phyloP scores from a whole-genome alignment of 352 stramenopile genomes.

The Pythium vanterpoolii region DNA sequence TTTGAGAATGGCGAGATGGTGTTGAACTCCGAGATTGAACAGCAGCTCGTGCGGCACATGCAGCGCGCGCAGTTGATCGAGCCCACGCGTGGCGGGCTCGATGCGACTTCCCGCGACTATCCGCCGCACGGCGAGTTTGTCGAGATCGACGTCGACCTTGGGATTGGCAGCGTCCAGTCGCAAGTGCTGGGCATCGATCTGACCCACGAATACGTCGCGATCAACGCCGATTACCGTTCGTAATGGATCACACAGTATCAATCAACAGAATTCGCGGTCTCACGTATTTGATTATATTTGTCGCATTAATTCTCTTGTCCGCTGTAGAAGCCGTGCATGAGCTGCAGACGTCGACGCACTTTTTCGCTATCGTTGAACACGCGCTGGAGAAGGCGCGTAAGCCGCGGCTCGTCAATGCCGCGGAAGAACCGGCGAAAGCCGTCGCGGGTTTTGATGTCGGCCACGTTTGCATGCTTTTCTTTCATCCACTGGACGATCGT shows the following conservation, averaged over 20 bases:
- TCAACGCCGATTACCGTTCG: constrained; percentile 99
- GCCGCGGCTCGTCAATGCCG: constrained; percentile 46
- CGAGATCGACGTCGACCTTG: constrained; percentile 95
- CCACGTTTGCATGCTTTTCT: constrained; percentile 35
- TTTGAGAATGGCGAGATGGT: constrained; percentile 95
- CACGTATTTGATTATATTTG: neutral
- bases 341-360: constrained; percentile 53
- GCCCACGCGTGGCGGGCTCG: constrained; percentile 66
- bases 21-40: constrained; percentile 89
- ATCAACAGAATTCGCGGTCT: neutral
- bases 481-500: constrained; percentile 50
- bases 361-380: constrained; percentile 55
- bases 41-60: constrained; percentile 94
- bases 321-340: constrained; percentile 58
- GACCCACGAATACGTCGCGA: constrained; percentile 97
- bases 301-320: constrained; percentile 6
- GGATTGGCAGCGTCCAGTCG: constrained; percentile 72
- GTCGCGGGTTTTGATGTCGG: constrained; percentile 68
- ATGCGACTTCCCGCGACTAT: constrained; percentile 85
- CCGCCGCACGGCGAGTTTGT: constrained; percentile 95
- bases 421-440: constrained; percentile 66
- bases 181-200: constrained; percentile 96
- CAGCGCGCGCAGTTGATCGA: constrained; percentile 90
- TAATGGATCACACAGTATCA: constrained; percentile 40
- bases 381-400: constrained; percentile 44